phyloP scores from a whole-genome alignment of 2,329 filamentous ascomycete genomes.

The Teratosphaeria zuluensis region DNA sequence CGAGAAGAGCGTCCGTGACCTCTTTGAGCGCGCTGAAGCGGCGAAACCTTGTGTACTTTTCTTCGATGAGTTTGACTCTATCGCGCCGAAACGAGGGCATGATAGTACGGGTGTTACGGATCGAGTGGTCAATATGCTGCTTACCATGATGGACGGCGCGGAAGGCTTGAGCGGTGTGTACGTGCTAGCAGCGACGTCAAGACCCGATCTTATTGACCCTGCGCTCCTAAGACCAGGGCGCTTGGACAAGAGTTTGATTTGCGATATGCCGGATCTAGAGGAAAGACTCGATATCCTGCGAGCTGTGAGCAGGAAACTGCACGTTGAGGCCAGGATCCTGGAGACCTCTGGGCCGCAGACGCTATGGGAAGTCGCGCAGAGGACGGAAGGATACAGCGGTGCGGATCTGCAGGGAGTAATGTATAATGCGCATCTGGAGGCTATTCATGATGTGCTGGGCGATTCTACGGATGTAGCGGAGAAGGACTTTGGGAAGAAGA shows the following conservation, averaged over 20 bases:
- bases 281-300: slow-evolving; percentile 83
- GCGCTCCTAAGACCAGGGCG: slow-evolving; percentile 84
- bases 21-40: slow-evolving; percentile 86
- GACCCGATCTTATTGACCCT: slow-evolving; percentile 92
- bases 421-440: slow-evolving; percentile 93
- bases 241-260: slow-evolving; percentile 85
- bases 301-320: slow-evolving; percentile 73
- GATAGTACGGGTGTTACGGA: slow-evolving; percentile 98
- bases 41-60: slow-evolving; percentile 91
- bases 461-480: slow-evolving; percentile 26
- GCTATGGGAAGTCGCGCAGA: slow-evolving; percentile 55
- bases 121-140: slow-evolving; percentile 91
- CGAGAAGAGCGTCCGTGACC: slow-evolving; percentile 88
- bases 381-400: slow-evolving; percentile 84
- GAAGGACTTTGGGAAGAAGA: slow-evolving; percentile 20
- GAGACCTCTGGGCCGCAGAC: slow-evolving; percentile 26
- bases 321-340: slow-evolving; percentile 56
- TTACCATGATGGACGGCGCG: slow-evolving; percentile 98
- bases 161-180: slow-evolving; percentile 93
- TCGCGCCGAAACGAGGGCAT: slow-evolving; percentile 92
- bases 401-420: slow-evolving; percentile 91
- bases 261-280: slow-evolving; percentile 70
- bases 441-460: slow-evolving; percentile 82
- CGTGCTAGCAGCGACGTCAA: slow-evolving; percentile 84
- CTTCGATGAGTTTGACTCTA: slow-evolving; percentile 98